Conservation (phyloP, 768 basidiomycete genomes). For the Lepiota subincarnata region DNA sequence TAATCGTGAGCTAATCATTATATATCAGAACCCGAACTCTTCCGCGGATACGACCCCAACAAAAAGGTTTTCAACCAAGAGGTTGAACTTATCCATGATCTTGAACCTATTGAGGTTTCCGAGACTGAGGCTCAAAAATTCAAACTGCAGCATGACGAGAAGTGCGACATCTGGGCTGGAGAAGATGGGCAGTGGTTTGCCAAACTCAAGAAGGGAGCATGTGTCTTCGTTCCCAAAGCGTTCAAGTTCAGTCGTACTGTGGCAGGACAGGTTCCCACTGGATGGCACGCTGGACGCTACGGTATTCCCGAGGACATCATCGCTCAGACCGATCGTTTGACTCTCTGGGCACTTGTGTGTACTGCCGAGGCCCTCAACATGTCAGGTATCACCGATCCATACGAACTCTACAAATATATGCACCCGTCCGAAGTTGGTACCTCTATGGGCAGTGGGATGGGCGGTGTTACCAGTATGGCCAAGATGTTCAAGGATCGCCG, state of each 20-base stretch:
- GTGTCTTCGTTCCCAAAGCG: constrained; percentile 89
- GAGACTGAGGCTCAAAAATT: constrained; percentile 90
- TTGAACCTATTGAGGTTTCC: constrained; percentile 93
- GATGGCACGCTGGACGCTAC: constrained; percentile 95
- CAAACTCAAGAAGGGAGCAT: constrained; percentile 98
- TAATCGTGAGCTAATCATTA: constrained; percentile 13
- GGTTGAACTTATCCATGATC: constrained; percentile 91
- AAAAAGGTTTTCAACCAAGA: constrained; percentile 98
- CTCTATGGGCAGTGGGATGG: constrained; percentile 95
- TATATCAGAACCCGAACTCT: constrained; percentile 84
- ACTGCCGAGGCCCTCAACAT: constrained; percentile 94
- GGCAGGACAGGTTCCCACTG: constrained; percentile 94
- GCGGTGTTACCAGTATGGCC: constrained; percentile 83
- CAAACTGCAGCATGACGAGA: constrained; percentile 95
- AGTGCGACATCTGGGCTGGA: constrained; percentile 91
- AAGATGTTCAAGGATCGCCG: constrained; percentile 99
- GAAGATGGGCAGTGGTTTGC: constrained; percentile 96
- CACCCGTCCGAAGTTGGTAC: constrained; percentile 97
- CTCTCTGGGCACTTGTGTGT: constrained; percentile 92
- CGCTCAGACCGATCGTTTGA: constrained; percentile 87
- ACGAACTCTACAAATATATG: constrained; percentile 94
- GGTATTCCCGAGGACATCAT: constrained; percentile 97
- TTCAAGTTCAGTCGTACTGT: constrained; percentile 93
- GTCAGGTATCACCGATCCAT: constrained; percentile 97
- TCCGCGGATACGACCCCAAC: constrained; percentile 97